phyloP scores from a whole-genome alignment of 2,329 filamentous ascomycete species.

The Tolypocladium album region DNA sequence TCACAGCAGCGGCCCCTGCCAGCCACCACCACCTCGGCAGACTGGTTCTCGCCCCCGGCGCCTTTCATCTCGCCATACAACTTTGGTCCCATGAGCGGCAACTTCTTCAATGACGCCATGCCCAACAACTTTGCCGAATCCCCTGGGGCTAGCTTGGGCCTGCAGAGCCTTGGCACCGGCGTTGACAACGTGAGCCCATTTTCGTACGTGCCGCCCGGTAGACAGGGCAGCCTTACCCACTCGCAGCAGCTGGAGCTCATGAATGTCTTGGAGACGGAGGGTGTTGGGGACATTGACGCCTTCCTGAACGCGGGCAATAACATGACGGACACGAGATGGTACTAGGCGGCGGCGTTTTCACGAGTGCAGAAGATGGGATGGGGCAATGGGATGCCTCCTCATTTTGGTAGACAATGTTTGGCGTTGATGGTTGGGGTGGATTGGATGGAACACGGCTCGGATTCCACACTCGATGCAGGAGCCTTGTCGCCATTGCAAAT shows the following conservation, averaged over 20 bases:
- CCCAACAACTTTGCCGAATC: conserved; percentile 18
- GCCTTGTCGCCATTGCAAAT: neutral
- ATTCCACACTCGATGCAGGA: neutral
- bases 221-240: conserved; percentile 62
- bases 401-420: neutral
- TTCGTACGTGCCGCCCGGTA: conserved; percentile 30
- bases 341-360: conserved; percentile 7
- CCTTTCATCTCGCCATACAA: conserved; percentile 43
- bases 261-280: conserved; percentile 64
- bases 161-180: conserved; percentile 18
- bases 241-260: conserved; percentile 77
- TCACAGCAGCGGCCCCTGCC: conserved; percentile 32
- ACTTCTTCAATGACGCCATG: conserved; percentile 29
- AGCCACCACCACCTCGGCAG: conserved; percentile 26
- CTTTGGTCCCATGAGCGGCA: conserved; percentile 30
- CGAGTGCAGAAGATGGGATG: neutral
- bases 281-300: conserved; percentile 49
- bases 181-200: conserved; percentile 12
- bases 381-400: too few relatives aligned
- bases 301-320: conserved; percentile 35
- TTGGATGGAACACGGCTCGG: neutral
- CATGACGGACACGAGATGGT: conserved; percentile 21
- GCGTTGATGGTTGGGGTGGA: neutral
- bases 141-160: conserved; percentile 17
- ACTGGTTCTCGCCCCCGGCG: conserved; percentile 44